Evolutionary conservation across 306 rosid species (phyloP).

Genomic region (Quercus parvula): DNA sequence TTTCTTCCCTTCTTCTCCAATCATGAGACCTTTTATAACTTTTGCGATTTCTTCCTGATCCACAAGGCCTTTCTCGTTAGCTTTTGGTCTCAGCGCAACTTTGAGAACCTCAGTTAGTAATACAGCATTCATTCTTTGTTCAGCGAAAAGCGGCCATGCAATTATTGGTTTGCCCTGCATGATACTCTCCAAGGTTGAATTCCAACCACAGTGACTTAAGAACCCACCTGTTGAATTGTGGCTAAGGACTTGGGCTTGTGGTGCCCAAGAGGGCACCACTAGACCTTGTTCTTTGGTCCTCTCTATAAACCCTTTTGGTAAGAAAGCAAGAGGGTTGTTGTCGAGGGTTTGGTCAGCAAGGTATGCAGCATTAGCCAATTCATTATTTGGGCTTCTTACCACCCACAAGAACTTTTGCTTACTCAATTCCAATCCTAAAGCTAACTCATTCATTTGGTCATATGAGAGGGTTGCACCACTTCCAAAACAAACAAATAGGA

Average conservation of each 20-base stretch:
- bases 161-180: constrained; percentile 21
- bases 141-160: constrained; percentile 30
- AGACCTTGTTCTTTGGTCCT: constrained; percentile 28
- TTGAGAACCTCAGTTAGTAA: constrained; percentile 12
- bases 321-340: constrained; percentile 9
- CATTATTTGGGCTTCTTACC: constrained; percentile 11
- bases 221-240: constrained; percentile 25
- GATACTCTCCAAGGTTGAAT: constrained; percentile 24
- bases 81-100: constrained; percentile 30
- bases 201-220: constrained; percentile 33
- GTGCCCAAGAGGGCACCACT: constrained; percentile 30
- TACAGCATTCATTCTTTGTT: constrained; percentile 28
- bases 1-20: constrained; percentile 23
- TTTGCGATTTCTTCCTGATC: constrained; percentile 32
- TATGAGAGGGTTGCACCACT: constrained; percentile 35
- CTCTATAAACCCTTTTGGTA: constrained; percentile 17
- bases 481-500: constrained; percentile 28
- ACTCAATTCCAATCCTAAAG: constrained; percentile 31
- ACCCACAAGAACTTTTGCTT: constrained; percentile 27
- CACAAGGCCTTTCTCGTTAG: constrained; percentile 8
- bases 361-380: constrained; percentile 6
- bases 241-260: constrained; percentile 22
- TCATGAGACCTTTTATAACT: constrained; percentile 16
- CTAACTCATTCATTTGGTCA: constrained; percentile 25
- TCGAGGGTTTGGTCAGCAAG: neutral